Base-by-base conservation (phyloP, 1,139 yeast genomes). In the Kurtzmaniella natalensis region DNA sequence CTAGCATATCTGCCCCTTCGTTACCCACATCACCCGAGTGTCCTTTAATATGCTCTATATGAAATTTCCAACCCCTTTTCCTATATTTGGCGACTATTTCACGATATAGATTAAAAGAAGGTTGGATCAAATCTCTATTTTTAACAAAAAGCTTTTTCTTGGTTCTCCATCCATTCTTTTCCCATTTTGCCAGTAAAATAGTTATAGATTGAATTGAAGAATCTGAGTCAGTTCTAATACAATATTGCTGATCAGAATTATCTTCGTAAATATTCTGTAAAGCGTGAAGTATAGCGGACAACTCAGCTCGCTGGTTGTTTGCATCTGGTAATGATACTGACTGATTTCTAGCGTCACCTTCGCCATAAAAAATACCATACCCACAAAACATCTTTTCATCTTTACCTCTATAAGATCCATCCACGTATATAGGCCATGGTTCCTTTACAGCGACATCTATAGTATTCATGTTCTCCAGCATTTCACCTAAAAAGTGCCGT, bases 251-350 rank as follows among this genome's bases (percentile, higher is more conserved):
- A 10, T 18, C 35, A 18, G 25, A 13, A 18, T 36, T 15, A 13
- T 26, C 18, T 7, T 26, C 20, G 5, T 17, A 17, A 10, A 78
- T 64, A 8, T 51, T 46, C 7, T 53, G 49, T 34, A 82, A 52
- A 0, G 94, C 94, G 30, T 66, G 67, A 5, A 59, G 52, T 17
- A 84, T 65, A 0, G 94, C 96, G 13, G 61, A 53, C 15, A 88
- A 65, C 54, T 89, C 96, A 2, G 94, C 94, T 29, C 88, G 62
- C 46, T 84, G 89, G 48, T 87, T 89, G 0, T 95, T 87, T 26
- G 81, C 21, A 10, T 26, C 20, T 5, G 9, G 20, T 4, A 18
- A 20, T 16, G 14, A 11, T 7, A 26, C 19, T 3, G 29, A 26
- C 17, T 26, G 11, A 14, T 82, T 81, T 30, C 81, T 59, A 2